Base-by-base conservation (phyloP, 352 stramenopile species). In the Peronospora farinosa region DNA sequence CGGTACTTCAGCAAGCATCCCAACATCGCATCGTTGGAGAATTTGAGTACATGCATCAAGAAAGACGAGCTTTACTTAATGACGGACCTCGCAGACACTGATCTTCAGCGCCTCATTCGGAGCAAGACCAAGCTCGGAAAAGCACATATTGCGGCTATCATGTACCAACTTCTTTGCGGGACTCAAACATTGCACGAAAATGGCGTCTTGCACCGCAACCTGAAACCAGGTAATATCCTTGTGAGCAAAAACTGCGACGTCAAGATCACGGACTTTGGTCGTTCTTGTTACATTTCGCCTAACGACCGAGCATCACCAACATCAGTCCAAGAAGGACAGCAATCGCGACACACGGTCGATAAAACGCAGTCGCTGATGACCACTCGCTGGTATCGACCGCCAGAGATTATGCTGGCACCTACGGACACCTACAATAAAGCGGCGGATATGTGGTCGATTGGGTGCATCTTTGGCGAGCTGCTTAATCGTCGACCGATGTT, bases 11-110 rank as follows among this genome's bases (percentile, higher is more conserved):
- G 78, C 5, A 67, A 81, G 17, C 92, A 97, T 47, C 80, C 83
- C 1, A 97, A 97, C 56, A 92, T 92, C 51, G 78, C 77, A 5
- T 85, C 72, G 32, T 50, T 92, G 30, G 72, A 89, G 41, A 89
- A 87, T 56, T 54, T 92, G 46, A 92, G 80, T 64, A 92, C 78
- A 13, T 92, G 80, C 43, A 79, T 78, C 11, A 78, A 81, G 23
- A 87, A 96, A 40, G 89, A 97, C 61, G 90, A 96, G 61, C 71
- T 97, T 13, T 97, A 97, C 60, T 88, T 98, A 54, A 95, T 96
- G 60, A 97, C 97, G 91, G 86, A 97, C 37, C 76, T 97, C 30
- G 83, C 97, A 8, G 92, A 97, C 59, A 97, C 83, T 5, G 92
- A 97, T 63, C 70, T 97, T 30, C 86, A 95, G 39, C 71, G 82